These are phyloP conservation scores for Fusarium tanahbumbuense DNA, from an alignment of 2,329 filamentous ascomycete species.

Conservation along the genomic window DNA sequence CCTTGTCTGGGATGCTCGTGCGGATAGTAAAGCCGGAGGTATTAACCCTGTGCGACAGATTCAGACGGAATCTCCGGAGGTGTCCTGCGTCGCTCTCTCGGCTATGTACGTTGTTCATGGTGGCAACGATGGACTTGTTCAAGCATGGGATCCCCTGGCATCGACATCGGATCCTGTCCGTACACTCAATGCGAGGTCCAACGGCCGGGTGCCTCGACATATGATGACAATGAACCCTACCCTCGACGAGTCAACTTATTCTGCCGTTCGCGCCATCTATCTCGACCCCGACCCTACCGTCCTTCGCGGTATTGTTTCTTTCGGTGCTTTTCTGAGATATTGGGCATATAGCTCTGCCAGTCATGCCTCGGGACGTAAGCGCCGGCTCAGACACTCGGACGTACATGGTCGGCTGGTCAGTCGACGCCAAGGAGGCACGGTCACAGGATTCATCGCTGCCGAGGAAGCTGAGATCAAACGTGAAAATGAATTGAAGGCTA, in stretches of 20 bases:
- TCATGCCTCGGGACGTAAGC: slow-evolving; percentile 80
- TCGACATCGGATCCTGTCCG: slow-evolving; percentile 82
- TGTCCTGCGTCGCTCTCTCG: slow-evolving; percentile 84
- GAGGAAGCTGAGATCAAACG: slow-evolving; percentile 83
- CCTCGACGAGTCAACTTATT: slow-evolving; percentile 77
- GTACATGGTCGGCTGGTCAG: slow-evolving; percentile 62
- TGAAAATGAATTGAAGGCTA: slow-evolving; percentile 74
- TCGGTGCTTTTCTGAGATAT: slow-evolving; percentile 88
- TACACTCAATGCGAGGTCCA: slow-evolving; percentile 87
- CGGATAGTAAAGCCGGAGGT: slow-evolving; percentile 57
- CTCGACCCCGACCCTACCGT: slow-evolving; percentile 89
- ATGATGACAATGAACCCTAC: slow-evolving; percentile 65
- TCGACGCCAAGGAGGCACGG: slow-evolving; percentile 71
- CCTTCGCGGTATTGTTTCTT: slow-evolving; percentile 85
- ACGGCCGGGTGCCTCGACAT: slow-evolving; percentile 83
- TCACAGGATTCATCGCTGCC: slow-evolving; percentile 86
- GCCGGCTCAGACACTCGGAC: slow-evolving; percentile 77
- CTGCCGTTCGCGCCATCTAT: slow-evolving; percentile 83
- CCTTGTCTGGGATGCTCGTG: slow-evolving; percentile 86
- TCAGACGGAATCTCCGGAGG: slow-evolving; percentile 88
- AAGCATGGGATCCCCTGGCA: slow-evolving; percentile 95
- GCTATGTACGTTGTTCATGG: slow-evolving; percentile 92
- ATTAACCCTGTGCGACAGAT: slow-evolving; percentile 82
- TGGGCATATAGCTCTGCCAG: slow-evolving; percentile 93
- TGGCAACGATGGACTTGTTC: slow-evolving; percentile 92